A percentile compares a stretch with the other conserved stretches of the same genome.
phyloP scores from a whole-genome alignment of 148 eudicot species.

The Camellia granthamiana region DNA sequence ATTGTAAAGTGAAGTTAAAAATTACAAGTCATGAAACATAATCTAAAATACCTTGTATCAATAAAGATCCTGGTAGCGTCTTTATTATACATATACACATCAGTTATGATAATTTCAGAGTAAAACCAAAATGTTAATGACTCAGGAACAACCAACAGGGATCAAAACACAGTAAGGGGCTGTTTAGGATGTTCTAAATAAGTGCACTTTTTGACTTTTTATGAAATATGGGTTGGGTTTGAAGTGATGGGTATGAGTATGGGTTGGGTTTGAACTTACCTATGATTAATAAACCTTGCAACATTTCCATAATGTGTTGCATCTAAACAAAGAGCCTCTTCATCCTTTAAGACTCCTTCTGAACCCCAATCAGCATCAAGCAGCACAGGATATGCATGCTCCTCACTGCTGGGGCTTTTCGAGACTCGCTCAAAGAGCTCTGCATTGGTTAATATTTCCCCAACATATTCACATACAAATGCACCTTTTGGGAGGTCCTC shows the following conservation, averaged over 20 bases:
- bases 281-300: constrained; percentile 83
- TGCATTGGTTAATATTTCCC: constrained; percentile 63
- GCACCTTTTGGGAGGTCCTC: constrained; percentile 79
- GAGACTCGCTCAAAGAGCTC: constrained; percentile 56
- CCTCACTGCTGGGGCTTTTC: constrained; percentile 32
- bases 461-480: constrained; percentile 88
- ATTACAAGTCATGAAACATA: not conserved
- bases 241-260: no score
- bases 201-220: no score
- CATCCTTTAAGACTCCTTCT: constrained; percentile 53
- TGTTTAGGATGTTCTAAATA: not conserved
- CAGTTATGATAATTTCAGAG: not conserved
- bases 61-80: not conserved
- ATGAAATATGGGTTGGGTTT: no score
- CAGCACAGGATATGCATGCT: constrained; percentile 61
- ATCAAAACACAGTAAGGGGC: not conserved
- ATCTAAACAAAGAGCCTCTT: constrained; percentile 80
- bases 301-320: constrained; percentile 74
- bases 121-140: not conserved
- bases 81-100: not conserved
- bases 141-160: not conserved
- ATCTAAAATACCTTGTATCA: not conserved
- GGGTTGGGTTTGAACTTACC: constrained; percentile 31
- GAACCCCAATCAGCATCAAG: constrained; percentile 86
- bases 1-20: not conserved